Conservation (phyloP, 441 rosid genomes). For the Pelargonium cotyledonis region DNA sequence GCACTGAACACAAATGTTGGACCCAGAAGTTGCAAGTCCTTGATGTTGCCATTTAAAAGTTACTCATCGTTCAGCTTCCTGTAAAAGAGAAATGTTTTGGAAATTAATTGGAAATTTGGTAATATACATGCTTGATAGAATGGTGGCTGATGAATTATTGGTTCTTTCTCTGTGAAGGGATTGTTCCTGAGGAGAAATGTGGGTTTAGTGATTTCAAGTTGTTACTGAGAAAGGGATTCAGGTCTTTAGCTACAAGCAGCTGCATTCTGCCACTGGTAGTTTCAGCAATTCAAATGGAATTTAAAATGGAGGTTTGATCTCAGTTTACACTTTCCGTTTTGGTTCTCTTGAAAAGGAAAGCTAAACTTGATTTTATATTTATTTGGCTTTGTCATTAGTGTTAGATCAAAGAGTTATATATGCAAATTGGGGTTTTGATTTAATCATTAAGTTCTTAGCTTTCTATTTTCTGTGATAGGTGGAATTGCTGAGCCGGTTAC, state of each 20-base stretch:
- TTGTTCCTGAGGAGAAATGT: slow-evolving; percentile 42
- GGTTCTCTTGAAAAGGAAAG: neutral
- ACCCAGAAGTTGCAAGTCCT: neutral
- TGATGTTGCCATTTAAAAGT: neutral
- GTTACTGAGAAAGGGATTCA: slow-evolving; percentile 50
- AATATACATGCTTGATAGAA: neutral
- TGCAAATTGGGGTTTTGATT: slow-evolving; percentile 9
- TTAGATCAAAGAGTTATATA: neutral
- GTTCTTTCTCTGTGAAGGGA: slow-evolving; percentile 26
- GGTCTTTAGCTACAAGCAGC: slow-evolving; percentile 73
- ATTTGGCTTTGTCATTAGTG: neutral
- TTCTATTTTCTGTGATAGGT: slow-evolving; percentile 35
- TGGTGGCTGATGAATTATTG: neutral
- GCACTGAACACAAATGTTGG: neutral
- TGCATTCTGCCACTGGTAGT: slow-evolving; percentile 78
- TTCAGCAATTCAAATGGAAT: slow-evolving; percentile 86
- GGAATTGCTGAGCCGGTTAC: slow-evolving; percentile 64
- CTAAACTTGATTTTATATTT: neutral
- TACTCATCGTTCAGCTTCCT: neutral
- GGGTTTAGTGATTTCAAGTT: slow-evolving; percentile 29
- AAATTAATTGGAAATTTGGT: neutral
- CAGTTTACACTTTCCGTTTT: slow-evolving; percentile 3
- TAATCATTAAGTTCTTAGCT: neutral
- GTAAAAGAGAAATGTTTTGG: neutral
- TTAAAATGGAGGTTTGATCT: slow-evolving; percentile 66